phyloP scores from a whole-genome alignment of 805 yeast genomes.

The Hanseniaspora singularis region DNA sequence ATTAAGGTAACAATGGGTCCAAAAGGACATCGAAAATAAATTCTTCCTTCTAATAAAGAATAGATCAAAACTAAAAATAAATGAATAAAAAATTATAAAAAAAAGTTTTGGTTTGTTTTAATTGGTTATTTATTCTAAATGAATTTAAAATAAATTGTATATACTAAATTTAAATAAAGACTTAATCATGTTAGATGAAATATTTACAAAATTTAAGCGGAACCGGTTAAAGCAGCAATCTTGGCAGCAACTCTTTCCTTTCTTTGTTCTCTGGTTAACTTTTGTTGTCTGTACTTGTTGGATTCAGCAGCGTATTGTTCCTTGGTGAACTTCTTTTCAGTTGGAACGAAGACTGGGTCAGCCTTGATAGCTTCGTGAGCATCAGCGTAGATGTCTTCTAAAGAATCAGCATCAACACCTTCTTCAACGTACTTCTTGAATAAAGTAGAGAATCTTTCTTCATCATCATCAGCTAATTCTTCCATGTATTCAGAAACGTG shows the following conservation, averaged over 20 bases:
- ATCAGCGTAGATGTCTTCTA: conserved; percentile 88
- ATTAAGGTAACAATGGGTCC: background rate
- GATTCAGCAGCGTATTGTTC: conserved; percentile 96
- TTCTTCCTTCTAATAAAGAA: too few relatives aligned
- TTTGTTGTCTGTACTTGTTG: conserved; percentile 77
- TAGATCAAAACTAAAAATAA: too few relatives aligned
- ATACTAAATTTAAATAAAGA: too few relatives aligned
- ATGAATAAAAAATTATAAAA: too few relatives aligned
- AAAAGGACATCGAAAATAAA: background rate
- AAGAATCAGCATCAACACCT: conserved; percentile 90
- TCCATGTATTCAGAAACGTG: conserved; percentile 99
- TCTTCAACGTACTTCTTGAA: conserved; percentile 95
- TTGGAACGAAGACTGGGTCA: conserved; percentile 82
- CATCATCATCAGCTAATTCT: conserved; percentile 99
- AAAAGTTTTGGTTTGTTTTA: too few relatives aligned
- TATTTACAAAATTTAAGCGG: conserved; percentile 19
- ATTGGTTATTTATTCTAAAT: too few relatives aligned
- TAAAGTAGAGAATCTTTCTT: conserved; percentile 93
- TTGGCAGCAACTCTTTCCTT: conserved; percentile 77
- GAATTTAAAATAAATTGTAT: too few relatives aligned
- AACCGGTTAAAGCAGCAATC: conserved; percentile 76
- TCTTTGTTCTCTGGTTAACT: conserved; percentile 88
- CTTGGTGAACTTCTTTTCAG: conserved; percentile 89
- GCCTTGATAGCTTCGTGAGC: conserved; percentile 96
- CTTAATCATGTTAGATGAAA: background rate